phyloP scores from a whole-genome alignment of 106 monocot genomes.

The Agapanthus africanus region DNA sequence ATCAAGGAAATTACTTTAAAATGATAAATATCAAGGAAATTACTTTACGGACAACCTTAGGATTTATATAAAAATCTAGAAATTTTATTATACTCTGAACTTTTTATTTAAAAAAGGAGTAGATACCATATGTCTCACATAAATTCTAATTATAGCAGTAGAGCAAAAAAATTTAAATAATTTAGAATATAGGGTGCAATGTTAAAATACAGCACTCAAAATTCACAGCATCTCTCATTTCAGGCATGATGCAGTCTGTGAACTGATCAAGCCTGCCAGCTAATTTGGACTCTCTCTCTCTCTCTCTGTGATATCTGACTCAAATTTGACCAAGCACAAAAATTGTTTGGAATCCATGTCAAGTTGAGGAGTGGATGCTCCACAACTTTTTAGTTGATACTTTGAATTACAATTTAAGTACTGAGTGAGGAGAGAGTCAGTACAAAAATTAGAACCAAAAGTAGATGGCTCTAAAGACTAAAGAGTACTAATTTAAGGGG shows the following conservation, averaged over 20 bases:
- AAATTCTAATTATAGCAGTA: too few species aligned
- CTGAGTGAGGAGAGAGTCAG: background rate
- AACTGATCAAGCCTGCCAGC: background rate
- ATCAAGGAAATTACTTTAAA: too few species aligned
- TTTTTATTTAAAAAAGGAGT: too few species aligned
- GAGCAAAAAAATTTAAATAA: too few species aligned
- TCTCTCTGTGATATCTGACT: background rate
- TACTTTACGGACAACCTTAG: too few species aligned
- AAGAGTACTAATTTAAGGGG: background rate
- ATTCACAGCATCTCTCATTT: background rate
- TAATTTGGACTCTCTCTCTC: background rate
- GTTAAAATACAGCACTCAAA: conserved; percentile 17
- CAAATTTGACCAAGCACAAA: background rate
- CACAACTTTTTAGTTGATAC: conserved; percentile 1
- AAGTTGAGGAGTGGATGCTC: background rate
- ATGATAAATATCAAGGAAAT: too few species aligned
- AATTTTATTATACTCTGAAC: too few species aligned
- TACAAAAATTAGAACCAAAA: background rate
- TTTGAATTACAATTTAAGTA: too few species aligned
- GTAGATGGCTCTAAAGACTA: too few species aligned
- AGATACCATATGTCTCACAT: too few species aligned
- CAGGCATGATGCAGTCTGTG: conserved; percentile 1
- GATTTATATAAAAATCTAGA: too few species aligned
- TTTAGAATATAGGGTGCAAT: too few species aligned
- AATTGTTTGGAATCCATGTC: background rate